Conservation (phyloP, 2,329 filamentous ascomycete genomes). For the Alternaria sp. region DNA sequence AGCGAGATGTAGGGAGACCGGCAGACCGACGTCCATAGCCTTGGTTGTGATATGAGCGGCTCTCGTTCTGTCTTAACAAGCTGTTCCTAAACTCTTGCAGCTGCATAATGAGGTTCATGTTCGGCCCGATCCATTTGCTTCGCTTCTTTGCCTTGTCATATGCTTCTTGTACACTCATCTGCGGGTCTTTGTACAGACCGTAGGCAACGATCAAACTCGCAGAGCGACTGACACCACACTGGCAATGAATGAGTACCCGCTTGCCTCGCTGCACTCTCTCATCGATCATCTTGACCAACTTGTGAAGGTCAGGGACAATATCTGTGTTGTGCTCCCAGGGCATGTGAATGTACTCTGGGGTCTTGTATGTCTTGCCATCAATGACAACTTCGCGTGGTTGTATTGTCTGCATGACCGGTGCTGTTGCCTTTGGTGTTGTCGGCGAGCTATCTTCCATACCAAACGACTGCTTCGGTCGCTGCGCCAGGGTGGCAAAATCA, state of each 20-base stretch:
- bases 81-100: slow-evolving; percentile 76
- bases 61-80: slow-evolving; percentile 52
- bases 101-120: slow-evolving; percentile 92
- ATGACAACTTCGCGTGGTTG: slow-evolving; percentile 38
- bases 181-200: slow-evolving; percentile 80
- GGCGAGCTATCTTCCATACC: slow-evolving; percentile 51
- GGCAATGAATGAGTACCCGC: slow-evolving; percentile 83
- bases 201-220: slow-evolving; percentile 89
- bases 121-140: slow-evolving; percentile 88
- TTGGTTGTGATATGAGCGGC: slow-evolving; percentile 42
- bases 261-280: slow-evolving; percentile 76
- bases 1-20: slow-evolving; percentile 38
- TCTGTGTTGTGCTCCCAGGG: slow-evolving; percentile 91
- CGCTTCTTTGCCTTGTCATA: slow-evolving; percentile 82
- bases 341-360: slow-evolving; percentile 85
- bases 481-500: slow-evolving; percentile 47
- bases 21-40: slow-evolving; percentile 46
- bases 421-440: slow-evolving; percentile 63
- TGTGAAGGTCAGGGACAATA: slow-evolving; percentile 79
- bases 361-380: slow-evolving; percentile 46
- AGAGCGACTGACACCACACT: slow-evolving; percentile 85
- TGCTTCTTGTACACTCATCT: slow-evolving; percentile 80
- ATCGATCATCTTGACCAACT: slow-evolving; percentile 79
- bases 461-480: slow-evolving; percentile 36
- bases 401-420: slow-evolving; percentile 51